Conservation (phyloP, 2,329 filamentous ascomycete genomes). For the Plectosphaerella sp. region DNA sequence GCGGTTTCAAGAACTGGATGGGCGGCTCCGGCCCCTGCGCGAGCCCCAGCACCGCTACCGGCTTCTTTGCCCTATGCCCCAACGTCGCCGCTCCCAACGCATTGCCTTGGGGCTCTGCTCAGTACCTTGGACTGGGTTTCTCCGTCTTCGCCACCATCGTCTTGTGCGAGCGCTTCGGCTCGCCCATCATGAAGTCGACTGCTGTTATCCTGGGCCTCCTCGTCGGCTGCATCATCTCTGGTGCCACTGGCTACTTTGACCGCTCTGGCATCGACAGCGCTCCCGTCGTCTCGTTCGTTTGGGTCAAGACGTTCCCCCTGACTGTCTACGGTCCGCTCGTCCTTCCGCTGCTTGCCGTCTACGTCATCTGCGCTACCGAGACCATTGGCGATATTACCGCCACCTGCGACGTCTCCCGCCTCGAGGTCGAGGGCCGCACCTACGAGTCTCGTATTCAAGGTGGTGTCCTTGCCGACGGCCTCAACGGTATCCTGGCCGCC, state of each 20-base stretch:
- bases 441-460: constrained; percentile 79
- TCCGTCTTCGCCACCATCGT: constrained; percentile 77
- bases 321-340: constrained; percentile 69
- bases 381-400: constrained; percentile 78
- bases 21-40: constrained; percentile 63
- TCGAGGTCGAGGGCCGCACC: constrained; percentile 66
- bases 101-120: constrained; percentile 72
- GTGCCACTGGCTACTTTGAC: constrained; percentile 74
- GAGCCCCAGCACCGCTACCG: constrained; percentile 37
- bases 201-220: constrained; percentile 72
- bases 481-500: constrained; percentile 70
- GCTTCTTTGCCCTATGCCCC: constrained; percentile 62
- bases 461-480: constrained; percentile 71
- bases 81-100: constrained; percentile 64
- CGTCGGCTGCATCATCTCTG: constrained; percentile 73
- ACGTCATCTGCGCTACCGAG: constrained; percentile 72
- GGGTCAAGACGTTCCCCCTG: constrained; percentile 73
- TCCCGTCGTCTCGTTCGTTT: constrained; percentile 70
- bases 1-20: constrained; percentile 73
- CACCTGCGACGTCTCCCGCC: constrained; percentile 73
- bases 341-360: constrained; percentile 64
- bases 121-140: constrained; percentile 76
- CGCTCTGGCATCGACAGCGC: constrained; percentile 65
- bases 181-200: constrained; percentile 79
- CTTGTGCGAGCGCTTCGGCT: constrained; percentile 73